Conservation (phyloP, 1,139 yeast species). For the Fermentozyma sake region DNA sequence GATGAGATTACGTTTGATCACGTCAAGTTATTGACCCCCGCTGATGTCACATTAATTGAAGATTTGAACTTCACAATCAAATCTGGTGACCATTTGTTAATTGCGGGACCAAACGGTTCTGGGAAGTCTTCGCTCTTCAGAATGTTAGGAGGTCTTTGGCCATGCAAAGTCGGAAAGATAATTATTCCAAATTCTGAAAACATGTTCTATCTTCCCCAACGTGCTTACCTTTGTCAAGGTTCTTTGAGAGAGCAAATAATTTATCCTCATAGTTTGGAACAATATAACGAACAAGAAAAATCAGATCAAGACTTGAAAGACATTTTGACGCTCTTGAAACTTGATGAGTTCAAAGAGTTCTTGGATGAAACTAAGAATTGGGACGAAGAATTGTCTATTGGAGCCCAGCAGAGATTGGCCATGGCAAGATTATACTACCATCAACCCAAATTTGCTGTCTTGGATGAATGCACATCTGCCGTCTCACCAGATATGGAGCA, state of each 20-base stretch:
- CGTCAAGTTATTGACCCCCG: conserved; percentile 81
- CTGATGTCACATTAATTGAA: conserved; percentile 68
- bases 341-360: conserved; percentile 48
- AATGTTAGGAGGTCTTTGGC: conserved; percentile 92
- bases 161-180: conserved; percentile 61
- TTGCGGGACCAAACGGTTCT: conserved; percentile 94
- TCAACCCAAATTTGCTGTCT: conserved; percentile 85
- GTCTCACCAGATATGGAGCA: conserved; percentile 90
- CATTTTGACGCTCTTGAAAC: conserved; percentile 56
- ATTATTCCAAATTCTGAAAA: conserved; percentile 65
- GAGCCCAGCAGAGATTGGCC: conserved; percentile 91
- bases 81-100: conserved; percentile 80
- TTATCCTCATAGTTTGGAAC: conserved; percentile 71
- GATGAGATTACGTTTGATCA: conserved; percentile 65
- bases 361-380: conserved; percentile 75
- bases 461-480: conserved; percentile 94
- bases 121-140: conserved; percentile 92
- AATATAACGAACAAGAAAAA: conserved; percentile 44
- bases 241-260: conserved; percentile 83
- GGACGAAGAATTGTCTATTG: conserved; percentile 84
- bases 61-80: conserved; percentile 66
- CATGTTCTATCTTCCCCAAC: conserved; percentile 87
- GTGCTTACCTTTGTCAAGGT: conserved; percentile 76
- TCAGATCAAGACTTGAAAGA: conserved; percentile 61
- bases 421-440: conserved; percentile 92